Base-by-base conservation (phyloP, 768 basidiomycete genomes). In the Termitomyces sp. region DNA sequence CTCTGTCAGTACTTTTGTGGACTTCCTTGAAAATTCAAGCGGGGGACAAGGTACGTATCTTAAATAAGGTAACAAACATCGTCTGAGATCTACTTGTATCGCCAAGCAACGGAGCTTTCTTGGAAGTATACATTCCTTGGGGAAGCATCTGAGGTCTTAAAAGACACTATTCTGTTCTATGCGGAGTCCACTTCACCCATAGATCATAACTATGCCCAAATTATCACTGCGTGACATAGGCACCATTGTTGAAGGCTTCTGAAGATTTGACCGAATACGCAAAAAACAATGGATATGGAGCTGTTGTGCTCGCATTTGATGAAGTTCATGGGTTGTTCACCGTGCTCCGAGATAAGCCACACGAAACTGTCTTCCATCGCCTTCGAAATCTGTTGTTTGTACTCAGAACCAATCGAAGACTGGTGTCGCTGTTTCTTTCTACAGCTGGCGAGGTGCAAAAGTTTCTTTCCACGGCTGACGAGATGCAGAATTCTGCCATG, bases 281-380 rank as follows among this genome's bases (percentile, higher is more conserved):
- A 16, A 3, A 12, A n/a, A 11, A 11, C 7, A 4, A 50, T 3
- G 7, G 15, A 28, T 33, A 49, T 18, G 3, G 1, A 11, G 32
- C 32, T 50, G 49, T 50, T 18, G 49, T 50, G 9, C 28, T 50
- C 4, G 32, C 49, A n/a, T n/a, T 50, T 1, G 49, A 50, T 6
- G 18, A 50, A 18, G 32, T 50, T 7, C 32, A 33, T n/a, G 49
- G 49, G 7, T 24, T 50, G 9, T 33, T 11, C 22, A 32, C 4
- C 15, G 13, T 0, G 6, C 8, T 28, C 13, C 0, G 0, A 0
- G 28, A 4, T 3, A 0, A 9, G n/a, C 18, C 6, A 28, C 7
- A 13, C 0, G 7, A 16, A 32, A 16, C 3, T 22, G 28, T 49
- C 20, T 49, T 49, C 1, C 8, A 48, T 15, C 28, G 13, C 15